Evolutionary conservation across 176 grass and related monocot genomes (phyloP), one percentile per base, ranked within the genome.

Genomic region (Carex parvula): DNA sequence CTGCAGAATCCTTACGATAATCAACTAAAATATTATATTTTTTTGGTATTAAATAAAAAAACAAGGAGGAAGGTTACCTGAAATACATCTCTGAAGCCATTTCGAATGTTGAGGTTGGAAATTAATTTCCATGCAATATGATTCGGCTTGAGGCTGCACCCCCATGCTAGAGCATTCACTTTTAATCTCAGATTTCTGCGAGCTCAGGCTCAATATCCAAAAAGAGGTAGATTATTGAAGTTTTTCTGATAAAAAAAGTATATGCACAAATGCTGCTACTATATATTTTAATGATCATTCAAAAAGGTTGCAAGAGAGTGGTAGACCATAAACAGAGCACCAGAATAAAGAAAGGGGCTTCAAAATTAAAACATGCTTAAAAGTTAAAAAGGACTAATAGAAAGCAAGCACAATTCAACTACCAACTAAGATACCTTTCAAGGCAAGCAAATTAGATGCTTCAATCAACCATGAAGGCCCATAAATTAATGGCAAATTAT

Each of bases 21-120:
- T 85, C 62, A 24, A 80, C 79, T 63, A 79, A 75, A 12, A 74
- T 50, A 24, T 55, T 54, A 22, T 55, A 55, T 76, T 20, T 69
- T 55, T 16, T 22, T 72, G 12, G 17, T 32, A 8, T 17, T 76
- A 0, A 26, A 15, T 30, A 54, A 76, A 87, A 66, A 35, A 77
- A 5, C 39, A 79, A 11, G 22, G 86, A 79, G 58, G 35, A 75
- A 70, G 48, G 70, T 42, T 81, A 98, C 95, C 95, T 8, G 83
- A 91, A n/a, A 98, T 89, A 84, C 92, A 93, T 83, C 89, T 91
- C 80, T 92, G 88, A 62, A 98, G 95, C 95, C 95, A 98, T 92
- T 93, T 95, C 42, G 95, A 98, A 83, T 98, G 92, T 81, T 91
- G 91, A 58, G 95, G 92, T 69, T 91, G 95, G 84, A 94, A 91